Conservation (phyloP, 2,329 filamentous ascomycete genomes). For the Xylogone sp. region DNA sequence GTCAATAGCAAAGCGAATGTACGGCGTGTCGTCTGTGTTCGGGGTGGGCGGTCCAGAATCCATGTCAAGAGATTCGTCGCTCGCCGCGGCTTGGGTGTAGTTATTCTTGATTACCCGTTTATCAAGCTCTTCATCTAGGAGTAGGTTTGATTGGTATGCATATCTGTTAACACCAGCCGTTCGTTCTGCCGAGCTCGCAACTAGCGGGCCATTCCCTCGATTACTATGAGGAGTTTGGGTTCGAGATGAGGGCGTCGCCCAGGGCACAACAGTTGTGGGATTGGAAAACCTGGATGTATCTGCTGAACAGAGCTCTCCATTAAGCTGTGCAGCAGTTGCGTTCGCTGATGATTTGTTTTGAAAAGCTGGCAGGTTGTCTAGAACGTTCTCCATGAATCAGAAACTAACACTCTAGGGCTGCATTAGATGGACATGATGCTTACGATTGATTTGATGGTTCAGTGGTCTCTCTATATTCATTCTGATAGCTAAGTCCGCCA, state of each 20-base stretch:
- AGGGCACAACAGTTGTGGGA: conserved; percentile 21
- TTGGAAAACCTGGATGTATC: conserved; percentile 18
- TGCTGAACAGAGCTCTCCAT: conserved; percentile 19
- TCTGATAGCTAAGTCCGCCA: conserved; percentile 16
- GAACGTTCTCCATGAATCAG: not conserved
- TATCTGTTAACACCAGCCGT: conserved; percentile 17
- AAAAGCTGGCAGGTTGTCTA: not conserved
- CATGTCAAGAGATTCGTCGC: not conserved
- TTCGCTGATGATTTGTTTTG: not conserved
- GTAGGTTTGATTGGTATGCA: conserved; percentile 15
- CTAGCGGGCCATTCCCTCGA: conserved; percentile 11
- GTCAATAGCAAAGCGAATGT: conserved; percentile 82
- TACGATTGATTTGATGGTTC: not conserved
- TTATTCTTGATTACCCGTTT: conserved; percentile 21
- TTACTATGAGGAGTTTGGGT: conserved; percentile 3
- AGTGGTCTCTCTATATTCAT: conserved; percentile 23
- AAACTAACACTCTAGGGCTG: not conserved
- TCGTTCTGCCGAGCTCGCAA: conserved; percentile 7
- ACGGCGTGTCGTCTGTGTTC: conserved; percentile 75
- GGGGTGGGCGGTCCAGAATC: conserved; percentile 51
- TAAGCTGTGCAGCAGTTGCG: conserved; percentile 13
- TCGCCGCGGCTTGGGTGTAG: not conserved
- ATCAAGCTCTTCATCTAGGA: conserved; percentile 22
- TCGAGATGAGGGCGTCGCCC: conserved; percentile 20
- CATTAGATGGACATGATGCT: not conserved